These are phyloP conservation scores for Fusarium setosum DNA, from an alignment of 2,329 filamentous ascomycete genomes.

Conservation along the genomic window DNA sequence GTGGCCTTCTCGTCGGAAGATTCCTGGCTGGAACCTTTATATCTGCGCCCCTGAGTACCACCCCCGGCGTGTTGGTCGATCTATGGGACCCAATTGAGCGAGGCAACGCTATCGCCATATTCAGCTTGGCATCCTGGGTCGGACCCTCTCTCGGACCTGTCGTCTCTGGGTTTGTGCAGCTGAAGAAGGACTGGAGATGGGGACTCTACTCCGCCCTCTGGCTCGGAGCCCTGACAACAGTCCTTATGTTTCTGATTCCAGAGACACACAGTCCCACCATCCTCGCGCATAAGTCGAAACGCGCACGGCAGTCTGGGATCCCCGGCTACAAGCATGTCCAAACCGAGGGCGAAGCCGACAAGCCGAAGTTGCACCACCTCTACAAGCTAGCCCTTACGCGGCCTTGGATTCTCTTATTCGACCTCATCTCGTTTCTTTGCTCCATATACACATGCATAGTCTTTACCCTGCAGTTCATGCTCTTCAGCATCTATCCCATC, in stretches of 20 bases:
- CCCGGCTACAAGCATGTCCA: conserved; percentile 64
- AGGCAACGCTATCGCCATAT: conserved; percentile 65
- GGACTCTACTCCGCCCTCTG: conserved; percentile 60
- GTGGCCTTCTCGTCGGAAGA: conserved; percentile 62
- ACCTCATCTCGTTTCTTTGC: conserved; percentile 62
- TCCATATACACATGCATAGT: conserved; percentile 65
- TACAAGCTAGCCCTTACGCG: conserved; percentile 65
- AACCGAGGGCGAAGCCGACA: conserved; percentile 58
- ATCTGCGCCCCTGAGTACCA: conserved; percentile 60
- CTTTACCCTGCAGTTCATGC: conserved; percentile 66
- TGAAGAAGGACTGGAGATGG: conserved; percentile 67
- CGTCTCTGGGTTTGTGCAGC: conserved; percentile 65
- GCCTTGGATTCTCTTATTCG: conserved; percentile 65
- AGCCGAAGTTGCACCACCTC: conserved; percentile 54
- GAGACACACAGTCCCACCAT: conserved; percentile 66
- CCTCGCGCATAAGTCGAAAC: conserved; percentile 63
- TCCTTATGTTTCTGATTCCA: conserved; percentile 67
- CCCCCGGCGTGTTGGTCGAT: conserved; percentile 64
- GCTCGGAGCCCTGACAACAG: conserved; percentile 51
- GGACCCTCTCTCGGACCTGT: conserved; percentile 66
- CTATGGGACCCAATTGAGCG: conserved; percentile 64
- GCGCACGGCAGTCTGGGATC: conserved; percentile 60
- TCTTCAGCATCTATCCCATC: conserved; percentile 68
- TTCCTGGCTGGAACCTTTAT: conserved; percentile 68
- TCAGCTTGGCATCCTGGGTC: conserved; percentile 64